Evolutionary conservation across 1,139 yeast genomes (phyloP).

Genomic region (Blastobotrys indianensis): DNA sequence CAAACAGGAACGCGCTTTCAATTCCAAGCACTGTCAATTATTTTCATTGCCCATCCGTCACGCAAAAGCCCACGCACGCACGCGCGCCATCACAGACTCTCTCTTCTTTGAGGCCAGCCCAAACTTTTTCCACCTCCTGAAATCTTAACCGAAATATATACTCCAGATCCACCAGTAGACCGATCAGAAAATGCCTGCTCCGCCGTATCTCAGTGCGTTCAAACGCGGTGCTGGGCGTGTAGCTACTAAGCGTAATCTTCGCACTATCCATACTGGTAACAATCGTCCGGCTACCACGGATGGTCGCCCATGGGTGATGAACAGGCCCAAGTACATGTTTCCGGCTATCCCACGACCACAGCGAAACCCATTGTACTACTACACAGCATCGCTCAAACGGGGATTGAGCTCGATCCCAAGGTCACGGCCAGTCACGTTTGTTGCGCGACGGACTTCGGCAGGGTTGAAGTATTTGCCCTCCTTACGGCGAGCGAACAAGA

Average conservation of each 20-base stretch:
- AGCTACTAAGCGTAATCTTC: not conserved
- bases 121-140: not conserved
- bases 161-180: not conserved
- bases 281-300: not conserved
- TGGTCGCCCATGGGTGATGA: not conserved
- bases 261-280: not conserved
- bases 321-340: slow-evolving; percentile 37
- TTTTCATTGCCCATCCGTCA: not conserved
- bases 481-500: slow-evolving; percentile 14
- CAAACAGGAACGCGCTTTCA: not conserved
- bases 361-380: slow-evolving; percentile 52
- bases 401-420: slow-evolving; percentile 23
- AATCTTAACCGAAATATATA: not conserved
- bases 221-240: slow-evolving; percentile 4
- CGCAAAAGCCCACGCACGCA: too few relatives aligned
- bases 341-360: slow-evolving; percentile 63
- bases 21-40: not conserved
- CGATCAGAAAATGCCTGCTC: slow-evolving; percentile 7
- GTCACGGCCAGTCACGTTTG: slow-evolving; percentile 12
- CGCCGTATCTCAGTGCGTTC: slow-evolving; percentile 12
- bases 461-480: slow-evolving; percentile 13
- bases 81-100: too few relatives aligned
- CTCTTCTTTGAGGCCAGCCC: too few relatives aligned
- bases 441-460: slow-evolving; percentile 14
- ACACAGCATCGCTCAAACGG: slow-evolving; percentile 32